Conservation (phyloP, 305 asterid species). For the Solanum hybrid region DNA sequence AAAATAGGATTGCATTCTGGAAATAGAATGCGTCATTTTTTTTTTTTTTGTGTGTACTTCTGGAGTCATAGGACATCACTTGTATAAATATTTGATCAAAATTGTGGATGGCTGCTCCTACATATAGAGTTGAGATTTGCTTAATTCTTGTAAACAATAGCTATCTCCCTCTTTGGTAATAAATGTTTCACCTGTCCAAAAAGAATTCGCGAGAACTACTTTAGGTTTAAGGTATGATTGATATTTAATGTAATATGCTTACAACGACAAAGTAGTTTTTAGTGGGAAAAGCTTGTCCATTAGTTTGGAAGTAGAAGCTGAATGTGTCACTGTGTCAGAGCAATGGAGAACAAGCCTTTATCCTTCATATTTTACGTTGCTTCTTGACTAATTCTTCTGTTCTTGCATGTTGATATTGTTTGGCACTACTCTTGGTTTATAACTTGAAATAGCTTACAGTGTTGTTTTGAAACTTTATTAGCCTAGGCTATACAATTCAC, state of each 20-base stretch:
- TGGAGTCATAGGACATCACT: neutral
- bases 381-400: neutral
- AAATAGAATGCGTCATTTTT: neutral
- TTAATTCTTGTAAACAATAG: neutral
- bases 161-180: neutral
- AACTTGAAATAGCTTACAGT: neutral
- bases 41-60: neutral
- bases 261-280: neutral
- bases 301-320: neutral
- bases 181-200: neutral
- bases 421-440: neutral
- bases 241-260: neutral
- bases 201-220: neutral
- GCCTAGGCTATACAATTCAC: neutral
- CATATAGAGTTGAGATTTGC: neutral
- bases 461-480: neutral
- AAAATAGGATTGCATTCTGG: neutral
- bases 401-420: neutral
- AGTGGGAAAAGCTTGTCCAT: neutral
- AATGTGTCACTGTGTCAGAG: neutral
- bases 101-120: neutral
- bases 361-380: neutral
- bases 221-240: neutral
- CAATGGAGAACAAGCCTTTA: neutral
- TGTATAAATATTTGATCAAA: neutral